phyloP scores from a whole-genome alignment of 345 rosid genomes.

The Trapa incisa region DNA sequence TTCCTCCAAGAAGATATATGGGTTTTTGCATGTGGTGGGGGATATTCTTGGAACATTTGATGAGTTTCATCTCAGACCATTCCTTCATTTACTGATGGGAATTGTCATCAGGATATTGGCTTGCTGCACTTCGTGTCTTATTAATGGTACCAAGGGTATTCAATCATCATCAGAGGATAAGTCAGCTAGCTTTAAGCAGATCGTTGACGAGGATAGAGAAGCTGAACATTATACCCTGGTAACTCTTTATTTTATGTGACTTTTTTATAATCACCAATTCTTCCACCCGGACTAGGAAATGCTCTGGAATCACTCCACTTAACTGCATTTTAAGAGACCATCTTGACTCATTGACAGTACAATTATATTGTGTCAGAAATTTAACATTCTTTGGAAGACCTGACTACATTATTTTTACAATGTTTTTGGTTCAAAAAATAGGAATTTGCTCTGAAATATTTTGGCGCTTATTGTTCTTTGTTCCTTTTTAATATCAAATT shows the following conservation, averaged over 20 bases:
- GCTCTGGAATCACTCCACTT: not conserved
- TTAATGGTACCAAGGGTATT: conserved; percentile 24
- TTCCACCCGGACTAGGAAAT: not conserved
- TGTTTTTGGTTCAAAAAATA: not conserved
- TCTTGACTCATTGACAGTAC: not conserved
- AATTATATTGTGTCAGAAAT: not conserved
- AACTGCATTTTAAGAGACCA: not conserved
- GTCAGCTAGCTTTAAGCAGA: conserved; percentile 11
- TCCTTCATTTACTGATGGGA: conserved; percentile 71
- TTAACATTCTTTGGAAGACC: not conserved
- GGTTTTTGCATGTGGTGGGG: conserved; percentile 77
- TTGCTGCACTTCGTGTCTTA: conserved; percentile 36
- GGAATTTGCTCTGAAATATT: not conserved
- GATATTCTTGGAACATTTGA: conserved; percentile 67
- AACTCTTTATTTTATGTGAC: conserved; percentile 6
- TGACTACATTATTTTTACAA: not conserved
- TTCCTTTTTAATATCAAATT: not conserved
- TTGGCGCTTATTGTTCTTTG: not conserved
- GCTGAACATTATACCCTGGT: conserved; percentile 31
- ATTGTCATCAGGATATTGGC: conserved; percentile 61
- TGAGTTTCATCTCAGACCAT: conserved; percentile 55
- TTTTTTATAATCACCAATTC: not conserved
- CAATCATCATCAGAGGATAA: conserved; percentile 21
- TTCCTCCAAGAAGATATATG: conserved; percentile 64
- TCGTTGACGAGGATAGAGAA: conserved; percentile 19